Evolutionary conservation across 2,329 filamentous ascomycete species (phyloP), one percentile per base, ranked within the genome.

Genomic region (Fusarium clavum): DNA sequence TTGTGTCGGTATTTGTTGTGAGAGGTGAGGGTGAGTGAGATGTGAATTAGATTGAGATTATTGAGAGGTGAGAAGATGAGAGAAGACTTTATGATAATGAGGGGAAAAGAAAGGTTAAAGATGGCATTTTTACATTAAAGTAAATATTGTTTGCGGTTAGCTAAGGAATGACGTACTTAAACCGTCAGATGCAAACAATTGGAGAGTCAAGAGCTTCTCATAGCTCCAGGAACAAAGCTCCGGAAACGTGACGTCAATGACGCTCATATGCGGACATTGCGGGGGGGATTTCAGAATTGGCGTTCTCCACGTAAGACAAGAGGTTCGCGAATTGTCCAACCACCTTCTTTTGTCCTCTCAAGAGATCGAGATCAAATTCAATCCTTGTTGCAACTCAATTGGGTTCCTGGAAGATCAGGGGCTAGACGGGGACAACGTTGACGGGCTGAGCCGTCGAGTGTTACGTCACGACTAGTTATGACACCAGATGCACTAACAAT

Each of bases 191-290:
- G 61, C 48, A 64, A 71, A 41, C 49, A 68, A 61, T 32, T 59
- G 55, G 20, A 59, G 52, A 27, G 29, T n/a, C 34, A 59, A 57
- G 29, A 61, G 63, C 57, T 57, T 22, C 14, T 18, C 32, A 27
- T 38, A 43, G 53, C 56, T 53, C 57, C 47, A 66, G 69, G 68
- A 56, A 58, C 57, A 65, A 53, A 65, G 69, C 67, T 70, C 63
- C 69, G 53, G 64, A 51, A 53, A 51, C 27, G 38, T 75, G 73
- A 75, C 73, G 73, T 75, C 73, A 73, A 73, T 70, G 72, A 72
- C 62, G 69, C 69, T 61, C 54, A 49, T 57, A 69, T 69, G 61
- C 45, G 60, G 49, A 71, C 64, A 71, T 69, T 71, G 64, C 55
- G 60, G 69, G 68, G 68, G 34, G 25, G 18, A 8, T 30, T 41